These are phyloP conservation scores for Lachnellula cervina DNA, from an alignment of 2,329 filamentous ascomycete genomes.

Conservation along the genomic window DNA sequence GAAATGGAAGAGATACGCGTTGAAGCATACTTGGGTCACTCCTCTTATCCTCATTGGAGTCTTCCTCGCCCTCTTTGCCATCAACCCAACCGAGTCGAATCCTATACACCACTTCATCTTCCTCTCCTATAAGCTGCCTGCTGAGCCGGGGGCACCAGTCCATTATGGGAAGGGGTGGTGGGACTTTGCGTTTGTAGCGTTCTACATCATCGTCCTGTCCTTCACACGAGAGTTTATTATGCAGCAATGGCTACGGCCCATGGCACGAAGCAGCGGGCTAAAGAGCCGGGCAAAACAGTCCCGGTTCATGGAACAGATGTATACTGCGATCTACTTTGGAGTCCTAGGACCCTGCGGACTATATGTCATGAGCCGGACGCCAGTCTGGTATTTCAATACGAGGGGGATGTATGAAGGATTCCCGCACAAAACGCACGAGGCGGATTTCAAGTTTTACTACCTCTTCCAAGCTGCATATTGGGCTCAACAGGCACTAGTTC, in stretches of 20 bases:
- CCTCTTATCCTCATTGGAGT: constrained; percentile 64
- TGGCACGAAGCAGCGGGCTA: constrained; percentile 67
- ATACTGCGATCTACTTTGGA: constrained; percentile 86
- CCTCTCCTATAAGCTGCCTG: constrained; percentile 74
- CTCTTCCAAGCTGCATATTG: constrained; percentile 91
- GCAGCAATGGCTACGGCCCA: constrained; percentile 78
- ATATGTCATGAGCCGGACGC: constrained; percentile 83
- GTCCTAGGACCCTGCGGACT: constrained; percentile 78
- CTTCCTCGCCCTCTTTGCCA: constrained; percentile 63
- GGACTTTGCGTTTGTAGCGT: constrained; percentile 81
- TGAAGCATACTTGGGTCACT: constrained; percentile 57
- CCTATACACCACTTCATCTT: constrained; percentile 78
- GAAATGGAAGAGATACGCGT: constrained; percentile 39
- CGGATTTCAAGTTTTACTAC: constrained; percentile 88
- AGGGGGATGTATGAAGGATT: constrained; percentile 84
- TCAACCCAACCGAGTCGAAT: constrained; percentile 74
- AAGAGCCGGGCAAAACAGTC: constrained; percentile 71
- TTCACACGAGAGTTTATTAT: constrained; percentile 95
- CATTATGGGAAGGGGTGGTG: constrained; percentile 84
- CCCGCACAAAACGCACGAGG: constrained; percentile 77
- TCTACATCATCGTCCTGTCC: constrained; percentile 83
- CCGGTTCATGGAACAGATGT: constrained; percentile 93
- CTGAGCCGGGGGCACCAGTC: constrained; percentile 39
- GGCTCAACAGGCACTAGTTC: constrained; percentile 90
- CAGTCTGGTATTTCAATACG: constrained; percentile 95